A percentile compares a stretch with the other conserved stretches of the same genome.
phyloP scores from a whole-genome alignment of 179 eudicot species.

The Camellia oleifera region DNA sequence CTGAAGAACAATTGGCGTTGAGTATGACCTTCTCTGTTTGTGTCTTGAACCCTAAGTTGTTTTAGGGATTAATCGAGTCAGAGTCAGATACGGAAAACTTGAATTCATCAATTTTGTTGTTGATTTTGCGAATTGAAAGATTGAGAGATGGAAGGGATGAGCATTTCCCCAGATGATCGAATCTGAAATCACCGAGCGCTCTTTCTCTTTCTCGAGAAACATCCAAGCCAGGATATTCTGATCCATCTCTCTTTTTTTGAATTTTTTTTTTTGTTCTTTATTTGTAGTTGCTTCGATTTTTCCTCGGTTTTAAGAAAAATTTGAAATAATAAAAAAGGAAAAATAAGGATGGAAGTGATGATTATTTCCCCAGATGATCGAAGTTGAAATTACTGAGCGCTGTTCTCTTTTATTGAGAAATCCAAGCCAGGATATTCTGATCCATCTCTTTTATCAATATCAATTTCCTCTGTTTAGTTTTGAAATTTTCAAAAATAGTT shows the following conservation, averaged over 20 bases:
- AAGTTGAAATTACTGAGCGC: constrained; percentile 4
- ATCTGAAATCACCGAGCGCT: constrained; percentile 4
- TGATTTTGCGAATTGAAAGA: background rate
- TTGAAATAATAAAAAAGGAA: too few relatives aligned
- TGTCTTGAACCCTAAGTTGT: background rate
- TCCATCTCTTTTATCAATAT: background rate
- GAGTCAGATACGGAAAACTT: background rate
- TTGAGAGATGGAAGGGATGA: background rate
- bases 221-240: constrained; percentile 3
- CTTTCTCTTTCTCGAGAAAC: background rate
- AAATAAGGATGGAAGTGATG: background rate
- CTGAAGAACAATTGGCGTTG: background rate
- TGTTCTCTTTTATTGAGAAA: constrained; percentile 1
- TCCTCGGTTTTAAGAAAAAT: too few relatives aligned
- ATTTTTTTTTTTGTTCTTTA: background rate
- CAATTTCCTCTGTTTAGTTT: too few relatives aligned
- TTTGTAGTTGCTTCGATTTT: background rate
- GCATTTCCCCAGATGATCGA: constrained; percentile 5
- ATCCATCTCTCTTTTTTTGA: background rate
- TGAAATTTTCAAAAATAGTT: too few relatives aligned
- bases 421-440: constrained; percentile 12
- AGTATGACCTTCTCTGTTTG: background rate
- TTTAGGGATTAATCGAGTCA: background rate
- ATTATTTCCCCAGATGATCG: constrained; percentile 16
- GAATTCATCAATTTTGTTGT: background rate